phyloP scores from a whole-genome alignment of 1,284 basidiomycete genomes.

The Limonomyces culmigenus region DNA sequence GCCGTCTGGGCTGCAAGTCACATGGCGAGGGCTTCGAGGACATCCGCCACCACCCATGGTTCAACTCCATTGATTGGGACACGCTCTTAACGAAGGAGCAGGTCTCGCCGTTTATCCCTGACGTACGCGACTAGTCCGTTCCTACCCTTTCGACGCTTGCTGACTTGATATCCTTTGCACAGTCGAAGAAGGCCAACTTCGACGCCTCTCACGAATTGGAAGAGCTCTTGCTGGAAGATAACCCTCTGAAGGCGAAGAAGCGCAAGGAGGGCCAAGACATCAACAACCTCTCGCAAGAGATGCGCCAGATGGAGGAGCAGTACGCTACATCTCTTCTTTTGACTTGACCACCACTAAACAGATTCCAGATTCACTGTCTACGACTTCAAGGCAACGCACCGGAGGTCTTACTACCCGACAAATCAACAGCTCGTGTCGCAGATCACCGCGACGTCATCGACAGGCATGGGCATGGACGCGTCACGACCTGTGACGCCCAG shows the following conservation, averaged over 20 bases:
- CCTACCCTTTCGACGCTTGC: constrained; percentile 2
- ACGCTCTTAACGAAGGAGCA: constrained; percentile 69
- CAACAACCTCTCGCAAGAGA: constrained; percentile 69
- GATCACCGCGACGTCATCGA: constrained; percentile 28
- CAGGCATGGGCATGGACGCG: constrained; percentile 15
- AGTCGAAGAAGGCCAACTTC: constrained; percentile 97
- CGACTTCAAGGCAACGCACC: constrained; percentile 72
- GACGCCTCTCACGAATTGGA: constrained; percentile 98
- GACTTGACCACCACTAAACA: constrained; percentile 1
- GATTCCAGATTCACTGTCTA: constrained; percentile 54
- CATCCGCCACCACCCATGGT: constrained; percentile 76
- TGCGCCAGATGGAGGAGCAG: constrained; percentile 98
- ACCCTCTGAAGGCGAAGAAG: constrained; percentile 89
- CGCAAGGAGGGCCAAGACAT: constrained; percentile 82
- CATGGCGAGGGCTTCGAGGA: constrained; percentile 68
- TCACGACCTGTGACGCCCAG: constrained; percentile 30
- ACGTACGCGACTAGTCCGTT: constrained; percentile 34
- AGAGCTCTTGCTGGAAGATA: constrained; percentile 90
- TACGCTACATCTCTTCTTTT: constrained; percentile 22
- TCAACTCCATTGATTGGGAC: constrained; percentile 75
- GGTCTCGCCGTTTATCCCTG: constrained; percentile 80
- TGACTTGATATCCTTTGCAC: constrained; percentile 5
- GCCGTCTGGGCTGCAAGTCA: constrained; percentile 70
- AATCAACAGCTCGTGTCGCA: constrained; percentile 47
- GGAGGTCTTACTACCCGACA: constrained; percentile 67